Evolutionary conservation across 1,284 basidiomycete species (phyloP).

Genomic region (Cutaneotrichosporon sp.): DNA sequence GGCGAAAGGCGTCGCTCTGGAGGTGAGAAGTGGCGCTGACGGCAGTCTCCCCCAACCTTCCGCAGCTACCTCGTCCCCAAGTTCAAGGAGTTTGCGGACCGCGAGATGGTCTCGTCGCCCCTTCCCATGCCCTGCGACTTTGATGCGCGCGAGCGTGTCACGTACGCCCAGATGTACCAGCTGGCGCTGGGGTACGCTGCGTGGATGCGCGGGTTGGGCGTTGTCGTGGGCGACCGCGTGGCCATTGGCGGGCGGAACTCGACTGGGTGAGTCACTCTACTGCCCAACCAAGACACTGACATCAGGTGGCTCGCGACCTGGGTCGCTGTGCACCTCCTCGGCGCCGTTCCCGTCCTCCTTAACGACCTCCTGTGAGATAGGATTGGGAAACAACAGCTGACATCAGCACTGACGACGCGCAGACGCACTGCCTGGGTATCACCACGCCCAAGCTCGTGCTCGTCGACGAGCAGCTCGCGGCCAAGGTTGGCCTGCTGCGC

Average conservation of each 20-base stretch:
- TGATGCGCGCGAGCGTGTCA: constrained; percentile 24
- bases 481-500: constrained; percentile 24
- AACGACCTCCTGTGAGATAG: constrained; percentile 40
- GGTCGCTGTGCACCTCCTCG: constrained; percentile 43
- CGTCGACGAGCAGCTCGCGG: constrained; percentile 36
- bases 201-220: constrained; percentile 35
- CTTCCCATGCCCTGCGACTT: constrained; percentile 8
- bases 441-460: constrained; percentile 35
- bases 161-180: constrained; percentile 34
- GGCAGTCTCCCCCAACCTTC: constrained; percentile 1
- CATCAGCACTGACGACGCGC: constrained; percentile 9
- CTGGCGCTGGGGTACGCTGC: constrained; percentile 30
- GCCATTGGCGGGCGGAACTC: constrained; percentile 45
- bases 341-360: constrained; percentile 39
- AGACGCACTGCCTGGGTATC: constrained; percentile 32
- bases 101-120: constrained; percentile 42
- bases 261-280: constrained; percentile 10
- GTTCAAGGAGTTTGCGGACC: constrained; percentile 27
- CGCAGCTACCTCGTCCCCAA: constrained; percentile 16
- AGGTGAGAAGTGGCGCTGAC: background rate
- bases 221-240: constrained; percentile 35
- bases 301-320: constrained; percentile 39
- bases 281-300: background rate
- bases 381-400: background rate
- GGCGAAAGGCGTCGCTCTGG: too few species aligned